These are phyloP conservation scores for Phaeosphaeriaceae sp. DNA, from an alignment of 2,329 filamentous ascomycete genomes.

Conservation along the genomic window DNA sequence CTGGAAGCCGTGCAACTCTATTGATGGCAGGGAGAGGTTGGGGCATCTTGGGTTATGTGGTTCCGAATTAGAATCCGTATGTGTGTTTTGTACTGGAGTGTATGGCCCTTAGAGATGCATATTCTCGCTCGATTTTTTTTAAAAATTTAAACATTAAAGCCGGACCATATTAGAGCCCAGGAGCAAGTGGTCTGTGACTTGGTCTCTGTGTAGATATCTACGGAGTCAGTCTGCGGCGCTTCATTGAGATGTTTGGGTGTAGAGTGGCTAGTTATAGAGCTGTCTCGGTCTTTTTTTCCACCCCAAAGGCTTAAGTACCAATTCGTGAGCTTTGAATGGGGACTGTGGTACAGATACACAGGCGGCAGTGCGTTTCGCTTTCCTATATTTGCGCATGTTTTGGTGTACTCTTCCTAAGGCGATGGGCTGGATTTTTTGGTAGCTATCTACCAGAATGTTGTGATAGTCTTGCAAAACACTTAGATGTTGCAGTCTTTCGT, in stretches of 20 bases:
- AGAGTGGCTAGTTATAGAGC: conserved; percentile 3
- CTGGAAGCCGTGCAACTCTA: too few relatives aligned
- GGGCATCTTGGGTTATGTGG: too few relatives aligned
- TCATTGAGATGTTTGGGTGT: conserved; percentile 2
- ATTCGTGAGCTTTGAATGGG: conserved; percentile 9
- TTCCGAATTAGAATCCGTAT: too few relatives aligned
- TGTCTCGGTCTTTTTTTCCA: conserved; percentile 25
- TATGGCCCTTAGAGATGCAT: too few relatives aligned
- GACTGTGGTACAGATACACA: neutral
- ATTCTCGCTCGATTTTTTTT: too few relatives aligned
- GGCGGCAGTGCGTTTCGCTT: too few relatives aligned
- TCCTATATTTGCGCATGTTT: neutral
- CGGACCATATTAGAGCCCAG: too few relatives aligned
- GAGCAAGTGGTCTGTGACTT: too few relatives aligned
- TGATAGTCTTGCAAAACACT: conserved; percentile 42
- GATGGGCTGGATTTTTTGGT: conserved; percentile 21
- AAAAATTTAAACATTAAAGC: too few relatives aligned
- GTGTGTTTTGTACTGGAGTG: too few relatives aligned
- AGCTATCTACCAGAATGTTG: conserved; percentile 30
- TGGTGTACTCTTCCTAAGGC: neutral
- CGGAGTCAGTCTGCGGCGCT: conserved; percentile 16
- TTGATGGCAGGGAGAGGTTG: too few relatives aligned
- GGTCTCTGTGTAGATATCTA: conserved; percentile 15
- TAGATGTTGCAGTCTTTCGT: conserved; percentile 28
- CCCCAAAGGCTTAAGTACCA: conserved; percentile 23